Base-by-base conservation (phyloP, 2,329 filamentous ascomycete genomes). In the Pezizomycotina sp. region DNA sequence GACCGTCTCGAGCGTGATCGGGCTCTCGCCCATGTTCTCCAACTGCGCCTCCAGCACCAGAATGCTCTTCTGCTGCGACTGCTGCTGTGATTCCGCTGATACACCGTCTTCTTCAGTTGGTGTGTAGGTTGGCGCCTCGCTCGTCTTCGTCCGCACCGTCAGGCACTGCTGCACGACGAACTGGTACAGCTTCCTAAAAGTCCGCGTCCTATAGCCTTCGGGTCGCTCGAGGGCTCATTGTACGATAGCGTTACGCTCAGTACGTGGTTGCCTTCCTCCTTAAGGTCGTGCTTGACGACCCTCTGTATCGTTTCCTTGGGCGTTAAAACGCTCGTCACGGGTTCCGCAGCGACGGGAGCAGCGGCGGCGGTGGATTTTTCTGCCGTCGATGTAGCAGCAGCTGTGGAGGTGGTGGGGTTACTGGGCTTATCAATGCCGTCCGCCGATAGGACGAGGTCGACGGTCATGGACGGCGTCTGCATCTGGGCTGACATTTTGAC, bases 121-220 rank as follows among this genome's bases (percentile, higher is more conserved):
- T 32, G 55, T 59, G 7, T 59, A 50, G 2, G 61, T 56, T 26
- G 65, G 53, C 37, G 81, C 53, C 33, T 73, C 66, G 3, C 78
- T 79, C 3, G 82, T 71, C 56, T 95, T 98, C 1, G 86, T 93
- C 46, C 86, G 67, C 41, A 98, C 86, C 46, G 84, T 81, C 48
- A 98, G 63, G 42, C 83, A 78, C 24, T 81, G 73, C 61, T 92
- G 86, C 54, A 84, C 89, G 36, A 91, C 75, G 54, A 98, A 98
- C 57, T 95, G 89, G 57, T 95, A 98, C 42, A 98, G 62, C 60
- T 95, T 95, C 48, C 86, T 66, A 55, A 95, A 95, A 6, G 82
- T 92, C 42, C 89, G 66, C 23, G 79, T 76, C 31, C 81, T 69
- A 4, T 66, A 14, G 59, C 58, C 22, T 57, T 55, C 1, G 54